Base-by-base conservation (phyloP, 2,329 filamentous ascomycete species). In the Chrysosporium keratinophilum region DNA sequence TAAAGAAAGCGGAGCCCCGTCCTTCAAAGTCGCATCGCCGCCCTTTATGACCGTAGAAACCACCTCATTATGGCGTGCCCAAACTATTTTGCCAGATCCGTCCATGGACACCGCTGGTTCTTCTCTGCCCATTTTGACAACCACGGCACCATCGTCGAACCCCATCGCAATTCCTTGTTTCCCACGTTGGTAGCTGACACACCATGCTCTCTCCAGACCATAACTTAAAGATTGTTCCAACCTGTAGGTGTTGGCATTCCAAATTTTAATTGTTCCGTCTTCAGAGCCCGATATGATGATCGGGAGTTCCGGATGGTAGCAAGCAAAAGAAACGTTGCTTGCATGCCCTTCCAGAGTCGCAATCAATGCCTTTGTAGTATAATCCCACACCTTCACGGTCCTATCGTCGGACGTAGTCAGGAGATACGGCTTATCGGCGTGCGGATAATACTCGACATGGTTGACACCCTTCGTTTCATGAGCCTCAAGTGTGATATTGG, bases 41-140 rank as follows among this genome's bases (percentile, higher is more conserved):
- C 87, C 87, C 74, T 95, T 97, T 74, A 98, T 95, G 54, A 96
- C 89, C 9, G 91, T 85, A 1, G 90, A 95, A 15, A 96, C 81
- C 34, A 97, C 90, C 67, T 98, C 93, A 65, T 89, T 96, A 69
- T 97, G 91, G 62, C 85, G 83, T 31, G 93, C 90, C 87, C 88
- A 97, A 59, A 98, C 89, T 57, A 98, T 78, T 76, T 98, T 98
- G 68, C 93, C 93, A 40, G 88, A 94, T 31, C 82, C 77, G 65
- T 98, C 93, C 93, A 98, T 98, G 11, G 89, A 96, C 15, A 97
- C 91, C 31, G 93, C 93, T 1, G 93, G 93, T 72, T 97, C 91
- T 71, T 98, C 93, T 58, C 93, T 82, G 61, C 93, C 93, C 77
- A 98, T 90, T 73, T 96, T 97, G 55, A 98, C 87, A 43, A 98